A percentile compares a stretch with the other conserved stretches of the same genome.
Evolutionary conservation across 371 early-diverging fungal genomes (phyloP).

Genomic region (Mortierella sp.): DNA sequence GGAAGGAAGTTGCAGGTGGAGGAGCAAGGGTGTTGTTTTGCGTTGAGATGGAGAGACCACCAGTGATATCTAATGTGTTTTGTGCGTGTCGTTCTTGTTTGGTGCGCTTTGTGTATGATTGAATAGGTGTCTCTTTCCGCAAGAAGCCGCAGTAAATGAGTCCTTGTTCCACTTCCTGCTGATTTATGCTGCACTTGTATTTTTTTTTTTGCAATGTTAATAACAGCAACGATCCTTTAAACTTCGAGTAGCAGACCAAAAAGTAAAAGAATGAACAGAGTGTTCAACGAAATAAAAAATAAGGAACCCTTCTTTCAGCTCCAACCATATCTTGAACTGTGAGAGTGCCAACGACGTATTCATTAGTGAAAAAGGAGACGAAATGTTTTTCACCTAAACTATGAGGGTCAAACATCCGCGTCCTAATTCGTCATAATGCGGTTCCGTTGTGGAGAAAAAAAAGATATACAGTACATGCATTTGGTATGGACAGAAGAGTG

Average conservation of each 20-base stretch:
- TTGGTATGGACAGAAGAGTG: neutral
- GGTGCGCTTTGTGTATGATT: conserved; percentile 47
- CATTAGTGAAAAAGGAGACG: neutral
- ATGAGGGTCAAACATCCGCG: too few species aligned
- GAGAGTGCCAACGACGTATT: neutral
- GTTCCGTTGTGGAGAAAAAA: neutral
- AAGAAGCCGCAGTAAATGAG: conserved; percentile 39
- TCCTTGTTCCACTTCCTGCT: neutral
- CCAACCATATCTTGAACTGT: neutral
- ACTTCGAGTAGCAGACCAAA: neutral
- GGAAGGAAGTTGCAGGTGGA: neutral
- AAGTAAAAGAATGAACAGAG: neutral
- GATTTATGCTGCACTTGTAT: neutral
- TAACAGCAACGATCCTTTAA: neutral
- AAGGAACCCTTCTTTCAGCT: too few species aligned
- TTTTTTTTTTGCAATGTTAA: neutral
- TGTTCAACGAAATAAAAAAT: neutral
- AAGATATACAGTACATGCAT: too few species aligned
- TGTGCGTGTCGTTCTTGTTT: neutral
- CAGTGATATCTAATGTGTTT: neutral
- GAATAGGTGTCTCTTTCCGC: conserved; percentile 52
- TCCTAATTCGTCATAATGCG: neutral
- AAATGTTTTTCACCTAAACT: neutral
- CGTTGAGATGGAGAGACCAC: neutral
- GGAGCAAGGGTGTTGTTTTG: neutral